Evolutionary conservation across 1,284 basidiomycete species (phyloP), one percentile per base, ranked within the genome.

Genomic region (Sanghuangporus baumii): DNA sequence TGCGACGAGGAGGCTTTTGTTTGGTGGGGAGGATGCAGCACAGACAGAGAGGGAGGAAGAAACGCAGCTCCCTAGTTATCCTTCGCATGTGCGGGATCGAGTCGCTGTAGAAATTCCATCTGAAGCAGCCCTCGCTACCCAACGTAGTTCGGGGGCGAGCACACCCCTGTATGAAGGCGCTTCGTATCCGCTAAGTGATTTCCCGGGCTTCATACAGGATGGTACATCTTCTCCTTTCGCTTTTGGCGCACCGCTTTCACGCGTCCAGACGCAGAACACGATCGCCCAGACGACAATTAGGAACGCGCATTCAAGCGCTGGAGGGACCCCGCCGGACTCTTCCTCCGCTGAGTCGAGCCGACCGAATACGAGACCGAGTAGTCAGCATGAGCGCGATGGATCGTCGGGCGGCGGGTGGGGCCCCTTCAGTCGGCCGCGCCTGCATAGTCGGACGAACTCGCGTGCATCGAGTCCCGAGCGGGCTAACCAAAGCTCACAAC

Each of bases 1-100:
- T 26, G 81, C 81, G 9, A 93, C 93, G 0, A 84, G 94, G 26
- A 84, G 88, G 36, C 74, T 88, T 6, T 75, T 88, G 8, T 83
- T 87, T 55, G 85, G 84, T 26, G 75, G 77, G 6, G 70, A 73
- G 11, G 74, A 74, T 34, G 69, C 72, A 12, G 75, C 73, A 16
- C 63, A 64, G 16, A 65, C 75, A 0, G 79, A 81, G 40, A 74
- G 79, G 6, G 81, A 85, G 55, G 84, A 83, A 26, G 91, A 88
- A 55, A 76, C 82, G 61, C 89, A 94, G 70, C 81, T 95, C 12
- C 95, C 93, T 0, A 91, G 89, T 66, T 97, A 96, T 74, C 83
- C 80, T 20, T 86, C 92, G 57, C 94, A 97, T 74, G 86, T 97
- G 11, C 86, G 91, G 54, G 94, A 97, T 73, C 84, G 94, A 40